phyloP scores from a whole-genome alignment of 2,329 filamentous ascomycete species.

The Claviceps arundinis region DNA sequence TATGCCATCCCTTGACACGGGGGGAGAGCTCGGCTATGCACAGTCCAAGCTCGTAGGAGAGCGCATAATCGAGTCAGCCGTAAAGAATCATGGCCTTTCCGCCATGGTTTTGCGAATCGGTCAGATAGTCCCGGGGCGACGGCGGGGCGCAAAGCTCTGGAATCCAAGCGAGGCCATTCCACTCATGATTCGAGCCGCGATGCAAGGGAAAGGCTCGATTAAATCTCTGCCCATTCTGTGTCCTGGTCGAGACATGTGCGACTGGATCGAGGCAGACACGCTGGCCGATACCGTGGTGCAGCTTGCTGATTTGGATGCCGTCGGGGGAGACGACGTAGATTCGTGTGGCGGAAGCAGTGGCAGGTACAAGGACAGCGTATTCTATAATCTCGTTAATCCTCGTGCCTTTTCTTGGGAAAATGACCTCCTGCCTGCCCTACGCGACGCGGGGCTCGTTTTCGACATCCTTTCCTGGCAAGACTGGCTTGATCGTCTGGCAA shows the following conservation, averaged over 20 bases:
- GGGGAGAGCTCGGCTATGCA: constrained; percentile 29
- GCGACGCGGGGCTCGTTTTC: constrained; percentile 27
- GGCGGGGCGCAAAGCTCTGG: constrained; percentile 28
- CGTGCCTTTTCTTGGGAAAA: constrained; percentile 33
- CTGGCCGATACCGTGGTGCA: constrained; percentile 30
- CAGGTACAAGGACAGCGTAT: constrained; percentile 14
- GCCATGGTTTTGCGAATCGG: constrained; percentile 31
- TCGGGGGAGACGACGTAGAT: constrained; percentile 25
- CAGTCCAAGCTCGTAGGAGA: constrained; percentile 27
- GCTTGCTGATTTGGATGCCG: constrained; percentile 30
- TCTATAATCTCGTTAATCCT: constrained; percentile 35
- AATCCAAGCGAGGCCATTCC: constrained; percentile 37
- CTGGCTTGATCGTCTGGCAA: constrained; percentile 28
- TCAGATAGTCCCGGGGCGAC: constrained; percentile 34
- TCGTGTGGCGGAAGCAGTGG: constrained; percentile 13
- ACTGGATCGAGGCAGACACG: background rate
- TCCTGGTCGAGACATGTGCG: background rate
- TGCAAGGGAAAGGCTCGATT: background rate
- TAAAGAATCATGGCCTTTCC: constrained; percentile 15
- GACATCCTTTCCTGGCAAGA: constrained; percentile 27
- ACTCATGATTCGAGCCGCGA: constrained; percentile 31
- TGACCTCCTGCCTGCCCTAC: constrained; percentile 34
- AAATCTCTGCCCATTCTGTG: constrained; percentile 26
- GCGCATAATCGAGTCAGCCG: constrained; percentile 23
- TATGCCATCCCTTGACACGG: constrained; percentile 21